Evolutionary conservation across 768 basidiomycete species (phyloP), one percentile per base, ranked within the genome.

Genomic region (Russula dissimulans): DNA sequence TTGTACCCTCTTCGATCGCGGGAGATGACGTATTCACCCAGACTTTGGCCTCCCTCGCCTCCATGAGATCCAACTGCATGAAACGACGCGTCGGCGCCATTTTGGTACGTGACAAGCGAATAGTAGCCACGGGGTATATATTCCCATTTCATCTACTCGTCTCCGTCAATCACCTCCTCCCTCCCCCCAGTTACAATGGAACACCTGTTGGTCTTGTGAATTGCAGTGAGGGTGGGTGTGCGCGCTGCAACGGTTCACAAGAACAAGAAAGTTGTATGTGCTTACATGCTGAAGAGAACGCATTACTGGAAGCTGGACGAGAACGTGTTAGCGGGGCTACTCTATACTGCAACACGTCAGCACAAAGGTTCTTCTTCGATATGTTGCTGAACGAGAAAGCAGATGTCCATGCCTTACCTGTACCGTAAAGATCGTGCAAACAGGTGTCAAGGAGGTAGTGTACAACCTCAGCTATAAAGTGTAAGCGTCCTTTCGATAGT

Each of bases 361-460:
- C 72, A 47, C 36, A 38, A 36, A 3, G 58, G 44, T 34, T 50
- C 54, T 31, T 42, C 34, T 59, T 56, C 31, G 32, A 55, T 56
- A 60, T n/a, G 43, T 51, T 15, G 50, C 53, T 61, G 14, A 46
- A 45, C 44, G 49, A 34, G 26, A 43, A 41, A 44, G 17, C 68
- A 98, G 95, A n/a, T 99, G 97, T 67, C 97, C 97, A 0, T 99
- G 97, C 70, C 77, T 98, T n/a, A 85, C 82, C 65, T 99, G 97
- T 70, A 92, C 95, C 0, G 85, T 97, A 73, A 98, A 98, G 72
- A 97, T 98, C 65, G 94, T 97, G 31, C 95, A 99, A 69, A 88
- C 86, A 22, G 95, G 95, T 0, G 87, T 98, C 18, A 85, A 81
- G 61, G 86, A 85, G 59, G 95, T 99, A 4, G 90, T 98, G 5